A percentile compares a stretch with the other conserved stretches of the same genome.
phyloP scores from a whole-genome alignment of 2,329 filamentous ascomycete genomes.

The Dendryphion nanum region DNA sequence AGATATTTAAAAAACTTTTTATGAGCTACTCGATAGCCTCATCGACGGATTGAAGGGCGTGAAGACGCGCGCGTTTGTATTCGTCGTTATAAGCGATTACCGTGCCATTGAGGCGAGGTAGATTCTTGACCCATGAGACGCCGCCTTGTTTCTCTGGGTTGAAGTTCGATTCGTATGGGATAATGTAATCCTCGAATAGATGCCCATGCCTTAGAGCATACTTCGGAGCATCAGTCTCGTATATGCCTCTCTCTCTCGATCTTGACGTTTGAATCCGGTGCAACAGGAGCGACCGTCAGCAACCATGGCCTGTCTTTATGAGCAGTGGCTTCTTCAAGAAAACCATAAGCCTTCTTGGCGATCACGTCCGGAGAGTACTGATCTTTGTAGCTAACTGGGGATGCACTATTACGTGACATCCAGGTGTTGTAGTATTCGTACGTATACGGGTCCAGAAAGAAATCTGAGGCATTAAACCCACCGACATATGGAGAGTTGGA shows the following conservation, averaged over 20 bases:
- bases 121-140: constrained; percentile 46
- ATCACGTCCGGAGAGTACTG: neutral
- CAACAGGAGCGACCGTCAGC: constrained; percentile 61
- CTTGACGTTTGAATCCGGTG: constrained; percentile 60
- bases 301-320: constrained; percentile 63
- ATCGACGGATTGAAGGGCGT: constrained; percentile 53
- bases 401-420: neutral
- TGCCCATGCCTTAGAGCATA: constrained; percentile 56
- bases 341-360: constrained; percentile 1
- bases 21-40: constrained; percentile 52
- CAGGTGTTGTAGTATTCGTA: constrained; percentile 1
- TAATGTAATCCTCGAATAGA: constrained; percentile 57
- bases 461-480: constrained; percentile 29
- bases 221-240: constrained; percentile 6
- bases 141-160: constrained; percentile 57
- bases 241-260: constrained; percentile 26
- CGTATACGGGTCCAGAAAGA: neutral
- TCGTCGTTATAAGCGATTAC: constrained; percentile 52
- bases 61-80: constrained; percentile 50
- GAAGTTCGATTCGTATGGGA: constrained; percentile 63
- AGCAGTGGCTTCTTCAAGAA: neutral
- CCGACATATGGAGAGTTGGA: constrained; percentile 34
- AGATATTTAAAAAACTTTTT: no score
- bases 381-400: constrained; percentile 1
- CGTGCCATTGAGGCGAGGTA: constrained; percentile 45